phyloP scores from a whole-genome alignment of 2,329 filamentous ascomycete species.

The Eutypa lata region DNA sequence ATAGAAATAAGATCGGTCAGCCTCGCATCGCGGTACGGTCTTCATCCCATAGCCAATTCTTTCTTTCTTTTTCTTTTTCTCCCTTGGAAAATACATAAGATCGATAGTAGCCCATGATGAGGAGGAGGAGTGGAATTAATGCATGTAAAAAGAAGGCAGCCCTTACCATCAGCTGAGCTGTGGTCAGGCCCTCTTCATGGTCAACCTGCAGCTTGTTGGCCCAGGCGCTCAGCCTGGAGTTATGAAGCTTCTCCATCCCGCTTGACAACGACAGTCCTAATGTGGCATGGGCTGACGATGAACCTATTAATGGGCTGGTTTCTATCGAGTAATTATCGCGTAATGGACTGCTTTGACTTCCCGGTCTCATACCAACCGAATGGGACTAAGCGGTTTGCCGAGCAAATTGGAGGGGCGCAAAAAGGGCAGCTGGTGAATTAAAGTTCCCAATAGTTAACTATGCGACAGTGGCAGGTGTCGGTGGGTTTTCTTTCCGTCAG shows the following conservation, averaged over 20 bases:
- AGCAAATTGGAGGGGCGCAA: no score
- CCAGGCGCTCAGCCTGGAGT: slow-evolving; percentile 39
- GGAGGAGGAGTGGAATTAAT: slow-evolving; percentile 1
- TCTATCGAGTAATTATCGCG: neutral
- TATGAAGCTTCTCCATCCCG: slow-evolving; percentile 31
- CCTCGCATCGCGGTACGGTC: neutral
- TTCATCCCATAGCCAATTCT: neutral
- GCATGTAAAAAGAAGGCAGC: neutral
- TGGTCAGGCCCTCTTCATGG: slow-evolving; percentile 72
- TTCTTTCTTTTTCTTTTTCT: neutral
- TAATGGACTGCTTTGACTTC: neutral
- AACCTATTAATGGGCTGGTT: no score
- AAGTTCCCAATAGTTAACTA: no score
- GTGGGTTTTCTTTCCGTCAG: no score
- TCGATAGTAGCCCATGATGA: neutral
- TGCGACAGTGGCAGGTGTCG: no score
- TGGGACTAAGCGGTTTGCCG: no score
- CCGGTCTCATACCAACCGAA: neutral
- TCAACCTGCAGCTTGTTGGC: slow-evolving; percentile 67
- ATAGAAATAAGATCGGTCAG: slow-evolving; percentile 6
- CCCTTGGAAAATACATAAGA: neutral
- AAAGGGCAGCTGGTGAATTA: no score
- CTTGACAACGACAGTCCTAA: neutral
- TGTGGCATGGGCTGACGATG: neutral
- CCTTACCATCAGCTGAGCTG: slow-evolving; percentile 72